Evolutionary conservation across 495 filamentous ascomycete species (phyloP).

Genomic region (Penicillium antarcticum): DNA sequence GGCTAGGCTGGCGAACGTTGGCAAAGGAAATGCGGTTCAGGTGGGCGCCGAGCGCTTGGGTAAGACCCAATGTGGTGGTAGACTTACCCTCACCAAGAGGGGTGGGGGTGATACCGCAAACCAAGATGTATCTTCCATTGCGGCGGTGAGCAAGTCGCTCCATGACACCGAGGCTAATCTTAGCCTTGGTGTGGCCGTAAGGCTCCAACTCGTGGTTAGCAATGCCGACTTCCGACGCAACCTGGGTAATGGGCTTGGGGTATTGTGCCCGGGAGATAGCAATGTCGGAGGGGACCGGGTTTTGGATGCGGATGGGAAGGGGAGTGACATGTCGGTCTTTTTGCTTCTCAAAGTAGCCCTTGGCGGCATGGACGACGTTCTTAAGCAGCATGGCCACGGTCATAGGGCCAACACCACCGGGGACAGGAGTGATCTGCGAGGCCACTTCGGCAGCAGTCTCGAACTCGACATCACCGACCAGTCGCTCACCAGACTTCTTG

Average conservation of each 20-base stretch:
- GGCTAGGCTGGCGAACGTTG: constrained; percentile 94
- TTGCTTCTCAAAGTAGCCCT: constrained; percentile 75
- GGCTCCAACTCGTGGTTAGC: constrained; percentile 82
- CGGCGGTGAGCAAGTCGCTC: constrained; percentile 81
- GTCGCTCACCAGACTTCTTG: constrained; percentile 86
- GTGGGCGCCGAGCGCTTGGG: constrained; percentile 90
- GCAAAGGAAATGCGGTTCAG: constrained; percentile 85
- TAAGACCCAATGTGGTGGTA: constrained; percentile 94
- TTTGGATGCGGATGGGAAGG: constrained; percentile 69
- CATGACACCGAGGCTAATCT: constrained; percentile 78
- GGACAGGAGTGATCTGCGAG: constrained; percentile 94
- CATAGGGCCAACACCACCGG: constrained; percentile 96
- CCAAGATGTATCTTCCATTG: constrained; percentile 85
- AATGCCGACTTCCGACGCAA: constrained; percentile 88
- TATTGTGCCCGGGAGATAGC: constrained; percentile 84
- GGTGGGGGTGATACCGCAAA: constrained; percentile 94
- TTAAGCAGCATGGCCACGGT: constrained; percentile 94
- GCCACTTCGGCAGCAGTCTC: constrained; percentile 82
- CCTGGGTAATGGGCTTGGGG: constrained; percentile 79
- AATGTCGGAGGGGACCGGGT: constrained; percentile 89
- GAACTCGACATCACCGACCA: constrained; percentile 96
- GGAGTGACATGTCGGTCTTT: constrained; percentile 73
- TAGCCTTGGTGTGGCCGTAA: constrained; percentile 92
- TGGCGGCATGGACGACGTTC: constrained; percentile 85
- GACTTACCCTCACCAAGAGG: constrained; percentile 98